Evolutionary conservation across 1,139 yeast species (phyloP).

Genomic region (Candida tropicalis): DNA sequence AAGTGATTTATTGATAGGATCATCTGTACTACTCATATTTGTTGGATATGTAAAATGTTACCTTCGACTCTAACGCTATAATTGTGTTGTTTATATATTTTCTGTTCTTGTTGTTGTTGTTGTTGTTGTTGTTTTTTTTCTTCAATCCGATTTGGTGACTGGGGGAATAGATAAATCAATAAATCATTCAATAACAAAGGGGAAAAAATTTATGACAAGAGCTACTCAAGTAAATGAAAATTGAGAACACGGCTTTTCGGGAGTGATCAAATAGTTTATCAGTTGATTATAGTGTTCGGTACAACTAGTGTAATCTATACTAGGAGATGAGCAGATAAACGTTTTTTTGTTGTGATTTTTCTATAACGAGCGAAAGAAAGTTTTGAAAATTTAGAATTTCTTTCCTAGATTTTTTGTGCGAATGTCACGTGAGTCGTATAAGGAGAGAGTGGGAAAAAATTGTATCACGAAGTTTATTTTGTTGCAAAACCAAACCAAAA

Average conservation of each 20-base stretch:
- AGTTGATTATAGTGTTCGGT: background rate
- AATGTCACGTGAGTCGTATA: slow-evolving; percentile 1
- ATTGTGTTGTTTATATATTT: too few species aligned
- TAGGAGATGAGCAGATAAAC: slow-evolving; percentile 4
- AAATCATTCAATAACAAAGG: slow-evolving; percentile 4
- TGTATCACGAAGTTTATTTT: background rate
- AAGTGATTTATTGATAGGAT: slow-evolving; percentile 12
- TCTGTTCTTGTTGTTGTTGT: background rate
- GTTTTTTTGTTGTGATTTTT: slow-evolving; percentile 5
- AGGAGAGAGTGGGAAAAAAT: background rate
- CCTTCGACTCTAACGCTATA: too few species aligned
- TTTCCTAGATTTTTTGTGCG: background rate
- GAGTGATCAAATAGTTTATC: background rate
- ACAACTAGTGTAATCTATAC: background rate
- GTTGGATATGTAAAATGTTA: background rate
- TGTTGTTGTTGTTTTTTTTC: background rate
- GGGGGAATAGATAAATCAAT: slow-evolving; percentile 4
- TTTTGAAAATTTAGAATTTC: slow-evolving; percentile 2
- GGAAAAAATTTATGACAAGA: background rate
- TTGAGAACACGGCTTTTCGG: background rate
- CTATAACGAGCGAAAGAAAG: background rate
- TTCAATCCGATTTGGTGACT: background rate
- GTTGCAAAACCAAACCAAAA: slow-evolving; percentile 2
- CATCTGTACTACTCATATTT: slow-evolving; percentile 16
- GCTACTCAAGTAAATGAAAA: background rate